Conservation (phyloP, 305 asterid genomes). For the Fraxinus dipetala region DNA sequence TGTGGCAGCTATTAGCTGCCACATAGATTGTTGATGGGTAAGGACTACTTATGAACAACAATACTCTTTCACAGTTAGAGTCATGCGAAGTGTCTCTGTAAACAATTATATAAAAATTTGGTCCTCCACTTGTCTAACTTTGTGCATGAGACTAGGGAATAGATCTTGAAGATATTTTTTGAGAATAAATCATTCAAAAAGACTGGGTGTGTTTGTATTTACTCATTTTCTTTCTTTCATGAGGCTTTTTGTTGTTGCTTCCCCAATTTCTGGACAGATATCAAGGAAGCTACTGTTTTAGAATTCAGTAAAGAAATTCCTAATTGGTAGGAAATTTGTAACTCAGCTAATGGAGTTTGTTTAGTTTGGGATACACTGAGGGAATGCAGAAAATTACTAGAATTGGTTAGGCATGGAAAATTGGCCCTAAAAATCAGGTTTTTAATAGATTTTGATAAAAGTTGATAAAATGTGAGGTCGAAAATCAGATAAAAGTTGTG, state of each 20-base stretch:
- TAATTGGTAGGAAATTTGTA: neutral
- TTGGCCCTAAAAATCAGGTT: neutral
- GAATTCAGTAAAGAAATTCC: neutral
- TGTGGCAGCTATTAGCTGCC: neutral
- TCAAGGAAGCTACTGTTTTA: neutral
- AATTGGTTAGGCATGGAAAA: neutral
- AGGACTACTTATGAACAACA: neutral
- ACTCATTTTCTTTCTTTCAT: slow-evolving; percentile 5
- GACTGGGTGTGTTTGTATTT: neutral
- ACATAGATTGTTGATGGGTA: neutral
- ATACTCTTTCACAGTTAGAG: neutral
- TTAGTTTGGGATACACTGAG: neutral
- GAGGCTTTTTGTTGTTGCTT: neutral
- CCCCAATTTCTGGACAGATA: neutral
- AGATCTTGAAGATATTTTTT: neutral
- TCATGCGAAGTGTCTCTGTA: neutral
- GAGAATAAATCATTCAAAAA: slow-evolving; percentile 7
- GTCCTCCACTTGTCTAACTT: neutral
- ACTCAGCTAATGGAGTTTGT: neutral
- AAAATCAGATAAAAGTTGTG: neutral
- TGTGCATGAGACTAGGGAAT: neutral
- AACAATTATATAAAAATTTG: neutral
- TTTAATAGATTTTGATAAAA: neutral
- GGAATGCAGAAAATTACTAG: neutral
- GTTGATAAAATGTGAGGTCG: neutral